Evolutionary conservation across 2,329 filamentous ascomycete species (phyloP).

Genomic region (Cordyceps cicadae): DNA sequence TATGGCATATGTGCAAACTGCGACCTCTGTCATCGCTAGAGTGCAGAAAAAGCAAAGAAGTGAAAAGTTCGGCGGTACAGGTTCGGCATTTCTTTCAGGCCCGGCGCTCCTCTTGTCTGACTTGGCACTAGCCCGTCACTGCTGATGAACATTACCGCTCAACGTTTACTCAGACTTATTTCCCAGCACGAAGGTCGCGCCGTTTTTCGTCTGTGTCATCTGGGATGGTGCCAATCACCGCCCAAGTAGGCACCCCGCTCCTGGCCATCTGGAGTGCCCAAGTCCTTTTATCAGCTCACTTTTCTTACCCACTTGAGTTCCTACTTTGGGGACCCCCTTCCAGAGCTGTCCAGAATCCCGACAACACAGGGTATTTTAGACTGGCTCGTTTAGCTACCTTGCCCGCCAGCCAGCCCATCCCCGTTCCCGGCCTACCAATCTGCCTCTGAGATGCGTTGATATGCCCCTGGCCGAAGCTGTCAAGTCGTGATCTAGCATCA

Average conservation of each 20-base stretch:
- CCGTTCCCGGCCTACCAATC: neutral
- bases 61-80: neutral
- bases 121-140: slow-evolving; percentile 7
- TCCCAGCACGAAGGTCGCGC: neutral
- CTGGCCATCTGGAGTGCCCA: slow-evolving; percentile 4
- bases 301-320: slow-evolving; percentile 9
- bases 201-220: slow-evolving; percentile 6
- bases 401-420: neutral
- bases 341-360: neutral
- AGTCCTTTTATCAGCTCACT: slow-evolving; percentile 13
- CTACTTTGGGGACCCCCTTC: slow-evolving; percentile 8
- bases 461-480: slow-evolving; percentile 1
- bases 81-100: slow-evolving; percentile 9
- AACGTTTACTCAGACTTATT: slow-evolving; percentile 7
- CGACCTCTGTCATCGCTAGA: neutral
- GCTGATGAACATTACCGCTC: slow-evolving; percentile 6
- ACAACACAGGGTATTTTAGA: neutral
- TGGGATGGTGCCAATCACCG: slow-evolving; percentile 7
- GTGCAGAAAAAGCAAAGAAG: neutral
- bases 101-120: slow-evolving; percentile 13
- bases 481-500: neutral
- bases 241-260: slow-evolving; percentile 8
- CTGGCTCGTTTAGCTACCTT: neutral
- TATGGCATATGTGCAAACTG: neutral
- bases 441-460: neutral